Evolutionary conservation across 345 rosid species (phyloP).

Genomic region (Diplotaxis tenuifolia): DNA sequence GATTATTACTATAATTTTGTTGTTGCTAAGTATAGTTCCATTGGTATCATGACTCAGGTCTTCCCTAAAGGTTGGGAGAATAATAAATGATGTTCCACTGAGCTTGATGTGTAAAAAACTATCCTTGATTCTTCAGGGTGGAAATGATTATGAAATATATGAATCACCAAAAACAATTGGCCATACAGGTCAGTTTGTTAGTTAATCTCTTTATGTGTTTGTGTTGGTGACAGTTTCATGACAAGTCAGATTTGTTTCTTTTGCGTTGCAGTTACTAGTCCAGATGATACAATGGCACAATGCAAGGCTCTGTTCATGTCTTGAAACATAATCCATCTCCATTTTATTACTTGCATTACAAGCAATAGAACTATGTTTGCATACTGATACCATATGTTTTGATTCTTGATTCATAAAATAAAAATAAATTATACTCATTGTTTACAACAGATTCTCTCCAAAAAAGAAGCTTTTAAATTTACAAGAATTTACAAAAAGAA

Average conservation of each 20-base stretch:
- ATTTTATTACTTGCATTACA: background rate
- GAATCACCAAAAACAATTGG: constrained; percentile 85
- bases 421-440: background rate
- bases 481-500: background rate
- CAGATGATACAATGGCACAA: constrained; percentile 58
- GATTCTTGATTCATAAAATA: background rate
- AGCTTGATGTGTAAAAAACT: background rate
- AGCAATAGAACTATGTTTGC: background rate
- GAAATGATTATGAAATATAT: constrained; percentile 84
- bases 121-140: constrained; percentile 56
- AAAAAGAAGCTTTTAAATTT: background rate
- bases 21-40: background rate
- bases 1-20: background rate
- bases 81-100: constrained; percentile 27
- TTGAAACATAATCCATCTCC: constrained; percentile 20
- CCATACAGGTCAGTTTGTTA: constrained; percentile 67
- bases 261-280: constrained; percentile 67
- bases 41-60: constrained; percentile 51
- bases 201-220: background rate
- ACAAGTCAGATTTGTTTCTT: constrained; percentile 20
- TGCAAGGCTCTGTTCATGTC: constrained; percentile 43
- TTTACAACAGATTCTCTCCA: background rate
- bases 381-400: background rate
- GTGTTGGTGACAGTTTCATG: background rate
- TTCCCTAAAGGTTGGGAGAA: constrained; percentile 99